A percentile compares a stretch with the other conserved stretches of the same genome.
These are phyloP conservation scores for Metschnikowia rubicola DNA, from an alignment of 805 yeast genomes.

Conservation along the genomic window DNA sequence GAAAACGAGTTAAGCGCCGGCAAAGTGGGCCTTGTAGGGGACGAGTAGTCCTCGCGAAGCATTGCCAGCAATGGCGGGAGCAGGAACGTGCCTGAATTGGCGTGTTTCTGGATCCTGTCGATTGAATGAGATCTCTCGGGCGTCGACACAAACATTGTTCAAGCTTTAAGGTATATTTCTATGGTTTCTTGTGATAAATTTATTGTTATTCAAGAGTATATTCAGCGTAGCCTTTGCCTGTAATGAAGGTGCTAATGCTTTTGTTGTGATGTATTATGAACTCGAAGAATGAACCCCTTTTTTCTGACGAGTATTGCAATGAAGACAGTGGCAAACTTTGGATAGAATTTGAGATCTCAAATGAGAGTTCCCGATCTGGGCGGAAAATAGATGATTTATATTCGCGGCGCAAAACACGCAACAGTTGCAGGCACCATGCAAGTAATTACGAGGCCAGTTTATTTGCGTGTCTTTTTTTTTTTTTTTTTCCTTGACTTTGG, in stretches of 20 bases:
- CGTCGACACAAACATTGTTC: background rate
- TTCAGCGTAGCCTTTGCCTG: no score
- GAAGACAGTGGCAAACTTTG: no score
- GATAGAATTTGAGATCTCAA: no score
- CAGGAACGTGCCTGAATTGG: slow-evolving; percentile 13
- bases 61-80: slow-evolving; percentile 41
- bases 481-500: background rate
- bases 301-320: no score
- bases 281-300: no score
- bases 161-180: background rate
- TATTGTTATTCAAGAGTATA: no score
- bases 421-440: slow-evolving; percentile 21
- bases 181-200: no score
- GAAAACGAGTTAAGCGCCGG: slow-evolving; percentile 27
- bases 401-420: no score
- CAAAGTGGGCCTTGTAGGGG: slow-evolving; percentile 21
- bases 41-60: slow-evolving; percentile 20
- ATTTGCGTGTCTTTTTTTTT: background rate
- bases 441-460: slow-evolving; percentile 10
- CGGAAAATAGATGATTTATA: no score
- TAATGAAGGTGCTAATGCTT: no score
- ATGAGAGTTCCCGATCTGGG: no score
- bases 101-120: slow-evolving; percentile 15
- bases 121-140: slow-evolving; percentile 29
- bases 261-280: no score